These are phyloP conservation scores for Periconia sp. DNA, from an alignment of 2,329 filamentous ascomycete species.

Conservation along the genomic window DNA sequence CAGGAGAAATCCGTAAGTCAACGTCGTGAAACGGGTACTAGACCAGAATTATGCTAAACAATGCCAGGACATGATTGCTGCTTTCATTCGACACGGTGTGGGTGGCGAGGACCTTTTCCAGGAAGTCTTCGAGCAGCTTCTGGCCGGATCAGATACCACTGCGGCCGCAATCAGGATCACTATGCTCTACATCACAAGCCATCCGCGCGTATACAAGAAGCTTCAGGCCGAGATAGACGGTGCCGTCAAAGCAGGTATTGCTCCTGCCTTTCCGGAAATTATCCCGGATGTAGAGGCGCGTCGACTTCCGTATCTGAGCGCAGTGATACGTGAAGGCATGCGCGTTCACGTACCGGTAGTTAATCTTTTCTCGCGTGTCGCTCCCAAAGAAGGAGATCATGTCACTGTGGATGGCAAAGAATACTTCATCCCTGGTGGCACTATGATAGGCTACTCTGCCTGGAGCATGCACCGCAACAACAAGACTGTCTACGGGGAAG, in stretches of 20 bases:
- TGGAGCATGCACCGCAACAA: constrained; percentile 42
- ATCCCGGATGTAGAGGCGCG: constrained; percentile 56
- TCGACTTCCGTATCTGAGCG: constrained; percentile 52
- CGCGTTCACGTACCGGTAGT: constrained; percentile 52
- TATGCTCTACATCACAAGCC: constrained; percentile 60
- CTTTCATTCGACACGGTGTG: constrained; percentile 57
- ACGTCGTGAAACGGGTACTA: no score
- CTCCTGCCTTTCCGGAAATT: constrained; percentile 41
- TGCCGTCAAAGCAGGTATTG: constrained; percentile 45
- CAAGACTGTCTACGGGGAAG: constrained; percentile 39
- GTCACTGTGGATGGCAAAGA: constrained; percentile 34
- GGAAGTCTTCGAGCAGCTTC: constrained; percentile 54
- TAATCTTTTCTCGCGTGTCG: constrained; percentile 38
- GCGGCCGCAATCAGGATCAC: constrained; percentile 62
- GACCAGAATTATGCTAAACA: no score
- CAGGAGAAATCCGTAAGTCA: constrained; percentile 48
- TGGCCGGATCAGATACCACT: constrained; percentile 65
- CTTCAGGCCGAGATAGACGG: constrained; percentile 56
- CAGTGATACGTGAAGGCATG: constrained; percentile 56
- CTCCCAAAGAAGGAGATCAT: constrained; percentile 39
- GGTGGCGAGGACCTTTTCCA: constrained; percentile 48
- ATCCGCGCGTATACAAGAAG: constrained; percentile 52
- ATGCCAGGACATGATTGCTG: constrained; percentile 65
- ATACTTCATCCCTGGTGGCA: constrained; percentile 42
- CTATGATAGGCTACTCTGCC: constrained; percentile 40